A percentile compares a stretch with the other conserved stretches of the same genome.
phyloP scores from a whole-genome alignment of 768 basidiomycete genomes.

The Pluteus cervinus region DNA sequence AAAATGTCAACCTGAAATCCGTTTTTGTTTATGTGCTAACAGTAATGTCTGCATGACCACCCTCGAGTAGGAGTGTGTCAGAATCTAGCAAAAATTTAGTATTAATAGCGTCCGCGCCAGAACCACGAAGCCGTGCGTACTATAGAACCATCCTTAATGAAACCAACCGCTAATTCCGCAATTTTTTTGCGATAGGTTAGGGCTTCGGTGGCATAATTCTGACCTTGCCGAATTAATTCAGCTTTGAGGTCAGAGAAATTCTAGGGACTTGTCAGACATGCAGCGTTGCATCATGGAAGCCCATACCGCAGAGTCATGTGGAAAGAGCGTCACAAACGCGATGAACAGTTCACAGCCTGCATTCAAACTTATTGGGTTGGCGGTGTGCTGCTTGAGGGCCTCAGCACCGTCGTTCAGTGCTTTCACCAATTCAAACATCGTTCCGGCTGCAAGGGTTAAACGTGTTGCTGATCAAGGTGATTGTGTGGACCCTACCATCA shows the following conservation, averaged over 20 bases:
- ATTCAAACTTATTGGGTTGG: constrained; percentile 78
- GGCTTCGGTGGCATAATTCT: constrained; percentile 71
- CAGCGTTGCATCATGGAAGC: background rate
- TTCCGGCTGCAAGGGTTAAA: constrained; percentile 52
- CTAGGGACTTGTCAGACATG: constrained; percentile 30
- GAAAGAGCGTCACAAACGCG: constrained; percentile 80
- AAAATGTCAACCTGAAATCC: constrained; percentile 60
- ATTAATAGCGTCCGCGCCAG: too few species aligned
- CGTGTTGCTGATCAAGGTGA: constrained; percentile 4
- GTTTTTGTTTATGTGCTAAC: constrained; percentile 83
- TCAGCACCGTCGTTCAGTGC: constrained; percentile 75
- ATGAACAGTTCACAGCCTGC: constrained; percentile 92
- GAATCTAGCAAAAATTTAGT: constrained; percentile 76
- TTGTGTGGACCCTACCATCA: constrained; percentile 43
- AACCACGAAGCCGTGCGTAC: constrained; percentile 40
- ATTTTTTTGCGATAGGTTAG: constrained; percentile 86
- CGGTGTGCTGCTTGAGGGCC: constrained; percentile 50
- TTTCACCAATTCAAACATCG: constrained; percentile 89
- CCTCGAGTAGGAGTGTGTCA: constrained; percentile 95
- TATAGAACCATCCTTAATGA: constrained; percentile 93
- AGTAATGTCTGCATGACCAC: constrained; percentile 93
- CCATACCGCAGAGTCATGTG: constrained; percentile 74
- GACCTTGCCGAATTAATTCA: constrained; percentile 77
- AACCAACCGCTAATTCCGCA: constrained; percentile 80
- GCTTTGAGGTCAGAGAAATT: constrained; percentile 81